Evolutionary conservation across 179 eudicot genomes (phyloP).

Genomic region (Beta lomatogona): DNA sequence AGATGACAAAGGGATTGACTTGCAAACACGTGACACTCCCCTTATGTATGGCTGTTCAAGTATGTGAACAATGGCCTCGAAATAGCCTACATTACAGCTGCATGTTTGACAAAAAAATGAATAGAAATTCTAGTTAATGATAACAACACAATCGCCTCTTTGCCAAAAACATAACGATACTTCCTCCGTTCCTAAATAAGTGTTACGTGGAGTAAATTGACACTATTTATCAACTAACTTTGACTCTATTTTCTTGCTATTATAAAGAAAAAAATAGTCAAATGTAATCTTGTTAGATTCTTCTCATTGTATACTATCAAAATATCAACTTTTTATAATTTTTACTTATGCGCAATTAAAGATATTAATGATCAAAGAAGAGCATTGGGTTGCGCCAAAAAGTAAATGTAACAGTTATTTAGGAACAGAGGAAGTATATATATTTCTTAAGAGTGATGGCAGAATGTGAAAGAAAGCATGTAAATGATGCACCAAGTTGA

Average conservation of each 20-base stretch:
- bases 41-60: constrained; percentile 71
- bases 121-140: background rate
- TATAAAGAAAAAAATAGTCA: background rate
- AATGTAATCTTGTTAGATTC: background rate
- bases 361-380: too few species aligned
- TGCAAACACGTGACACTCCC: constrained; percentile 95
- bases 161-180: background rate
- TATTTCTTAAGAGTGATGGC: background rate
- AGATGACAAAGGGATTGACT: constrained; percentile 47
- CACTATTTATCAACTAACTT: too few species aligned
- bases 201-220: too few species aligned
- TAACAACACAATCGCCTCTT: background rate
- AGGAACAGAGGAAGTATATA: too few species aligned
- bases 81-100: constrained; percentile 77
- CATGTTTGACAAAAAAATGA: constrained; percentile 7
- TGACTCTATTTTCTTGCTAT: too few species aligned
- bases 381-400: too few species aligned
- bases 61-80: constrained; percentile 74
- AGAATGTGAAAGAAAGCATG: background rate
- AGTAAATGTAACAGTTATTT: too few species aligned
- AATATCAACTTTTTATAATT: too few species aligned
- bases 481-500: background rate
- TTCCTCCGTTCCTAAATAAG: too few species aligned
- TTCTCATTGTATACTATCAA: too few species aligned
- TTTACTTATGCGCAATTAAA: too few species aligned